Conservation (phyloP, 345 rosid species). For the Camelina neglecta region DNA sequence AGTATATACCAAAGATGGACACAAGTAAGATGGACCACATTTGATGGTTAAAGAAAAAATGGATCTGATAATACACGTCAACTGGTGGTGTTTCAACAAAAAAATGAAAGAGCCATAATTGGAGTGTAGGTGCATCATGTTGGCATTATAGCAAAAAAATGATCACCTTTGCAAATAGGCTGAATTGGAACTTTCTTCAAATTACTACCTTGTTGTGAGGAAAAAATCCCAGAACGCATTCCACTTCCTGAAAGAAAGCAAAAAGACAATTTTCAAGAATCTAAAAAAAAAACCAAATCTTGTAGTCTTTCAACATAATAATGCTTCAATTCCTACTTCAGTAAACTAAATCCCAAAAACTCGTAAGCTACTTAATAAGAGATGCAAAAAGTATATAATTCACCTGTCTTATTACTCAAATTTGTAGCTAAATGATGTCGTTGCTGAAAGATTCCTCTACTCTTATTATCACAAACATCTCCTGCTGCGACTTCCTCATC, state of each 20-base stretch:
- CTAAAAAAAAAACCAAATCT: neutral
- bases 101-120: neutral
- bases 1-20: constrained; percentile 24
- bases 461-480: constrained; percentile 27
- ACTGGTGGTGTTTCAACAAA: neutral
- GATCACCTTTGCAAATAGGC: constrained; percentile 26
- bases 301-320: constrained; percentile 2
- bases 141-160: constrained; percentile 1
- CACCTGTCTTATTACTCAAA: constrained; percentile 36
- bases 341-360: constrained; percentile 2
- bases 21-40: constrained; percentile 31
- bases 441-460: constrained; percentile 3
- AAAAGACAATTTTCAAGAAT: neutral
- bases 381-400: neutral
- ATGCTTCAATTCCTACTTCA: neutral
- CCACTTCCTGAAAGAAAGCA: constrained; percentile 34
- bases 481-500: constrained; percentile 4
- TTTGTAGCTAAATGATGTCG: constrained; percentile 6
- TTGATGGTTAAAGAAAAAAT: neutral
- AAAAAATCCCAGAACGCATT: constrained; percentile 41
- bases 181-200: constrained; percentile 38
- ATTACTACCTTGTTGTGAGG: constrained; percentile 28
- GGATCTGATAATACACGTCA: neutral
- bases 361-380: neutral
- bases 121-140: constrained; percentile 4